Conservation (phyloP, 192 early-diverging fungal genomes). For the Backusella mclennaniae region DNA sequence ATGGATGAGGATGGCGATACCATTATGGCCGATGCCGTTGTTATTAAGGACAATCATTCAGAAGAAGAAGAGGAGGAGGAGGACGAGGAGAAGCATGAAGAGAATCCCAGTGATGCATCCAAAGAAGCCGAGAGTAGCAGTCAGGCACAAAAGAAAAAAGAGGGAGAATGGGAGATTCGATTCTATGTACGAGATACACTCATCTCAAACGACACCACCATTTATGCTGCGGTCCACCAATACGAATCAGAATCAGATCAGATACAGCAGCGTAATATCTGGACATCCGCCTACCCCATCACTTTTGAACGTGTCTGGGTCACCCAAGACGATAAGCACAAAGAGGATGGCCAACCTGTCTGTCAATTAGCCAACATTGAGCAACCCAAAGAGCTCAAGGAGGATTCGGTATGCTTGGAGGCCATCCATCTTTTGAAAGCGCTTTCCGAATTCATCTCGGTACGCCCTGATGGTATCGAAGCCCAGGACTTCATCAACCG, state of each 20-base stretch:
- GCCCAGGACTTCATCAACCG: constrained; percentile 66
- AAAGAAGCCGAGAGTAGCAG: background rate
- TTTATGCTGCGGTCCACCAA: constrained; percentile 67
- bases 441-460: constrained; percentile 36
- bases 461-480: constrained; percentile 32
- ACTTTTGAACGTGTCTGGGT: constrained; percentile 44
- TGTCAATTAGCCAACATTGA: background rate
- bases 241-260: constrained; percentile 38
- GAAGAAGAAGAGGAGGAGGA: background rate
- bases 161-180: constrained; percentile 51
- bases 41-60: constrained; percentile 14
- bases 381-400: background rate
- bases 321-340: constrained; percentile 14
- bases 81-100: background rate
- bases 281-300: constrained; percentile 58
- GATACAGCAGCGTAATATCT: constrained; percentile 40
- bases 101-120: background rate
- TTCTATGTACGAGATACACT: constrained; percentile 55
- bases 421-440: constrained; percentile 42
- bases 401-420: constrained; percentile 15
- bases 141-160: constrained; percentile 26
- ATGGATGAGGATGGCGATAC: constrained; percentile 17
- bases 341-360: background rate
- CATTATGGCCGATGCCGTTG: constrained; percentile 8
- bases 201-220: constrained; percentile 52